Evolutionary conservation across 129 eudicot species (phyloP).

Genomic region (Flaveria trinervia): DNA sequence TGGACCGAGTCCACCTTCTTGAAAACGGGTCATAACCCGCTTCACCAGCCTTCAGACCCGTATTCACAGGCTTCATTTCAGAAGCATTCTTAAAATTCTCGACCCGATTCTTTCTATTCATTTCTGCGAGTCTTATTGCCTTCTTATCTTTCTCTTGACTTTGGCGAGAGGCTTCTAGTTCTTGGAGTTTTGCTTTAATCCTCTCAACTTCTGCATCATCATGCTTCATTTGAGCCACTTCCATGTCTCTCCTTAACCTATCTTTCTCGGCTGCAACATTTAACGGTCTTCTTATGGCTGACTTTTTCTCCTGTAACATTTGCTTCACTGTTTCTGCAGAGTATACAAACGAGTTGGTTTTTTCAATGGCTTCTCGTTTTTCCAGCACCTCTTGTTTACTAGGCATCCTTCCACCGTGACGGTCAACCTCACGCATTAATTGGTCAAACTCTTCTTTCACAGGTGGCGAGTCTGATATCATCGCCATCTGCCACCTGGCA

Average conservation of each 20-base stretch:
- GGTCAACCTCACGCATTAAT: conserved; percentile 80
- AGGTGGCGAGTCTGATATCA: conserved; percentile 92
- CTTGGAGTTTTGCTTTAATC: conserved; percentile 69
- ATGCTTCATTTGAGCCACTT: conserved; percentile 62
- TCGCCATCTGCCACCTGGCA: conserved; percentile 99
- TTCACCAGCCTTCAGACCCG: conserved; percentile 77
- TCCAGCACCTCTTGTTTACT: conserved; percentile 76
- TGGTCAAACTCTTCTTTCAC: conserved; percentile 76
- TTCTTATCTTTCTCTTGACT: conserved; percentile 60
- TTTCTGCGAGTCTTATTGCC: conserved; percentile 80
- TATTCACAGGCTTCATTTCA: conserved; percentile 52
- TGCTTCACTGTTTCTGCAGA: conserved; percentile 93
- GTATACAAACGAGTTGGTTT: conserved; percentile 73
- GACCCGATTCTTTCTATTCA: conserved; percentile 86
- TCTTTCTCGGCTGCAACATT: conserved; percentile 96
- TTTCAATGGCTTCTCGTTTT: conserved; percentile 77
- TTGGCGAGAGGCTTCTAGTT: conserved; percentile 68
- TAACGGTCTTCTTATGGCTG: conserved; percentile 75
- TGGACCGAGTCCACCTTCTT: conserved; percentile 94
- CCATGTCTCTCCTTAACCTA: conserved; percentile 70
- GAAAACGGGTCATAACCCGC: conserved; percentile 99
- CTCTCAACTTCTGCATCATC: conserved; percentile 70
- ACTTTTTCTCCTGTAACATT: conserved; percentile 91
- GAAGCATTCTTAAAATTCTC: conserved; percentile 93
- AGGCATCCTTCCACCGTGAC: conserved; percentile 84